A percentile compares a stretch with the other conserved stretches of the same genome.
phyloP scores from a whole-genome alignment of 2,329 filamentous ascomycete genomes.

The Microsporum audouinii region DNA sequence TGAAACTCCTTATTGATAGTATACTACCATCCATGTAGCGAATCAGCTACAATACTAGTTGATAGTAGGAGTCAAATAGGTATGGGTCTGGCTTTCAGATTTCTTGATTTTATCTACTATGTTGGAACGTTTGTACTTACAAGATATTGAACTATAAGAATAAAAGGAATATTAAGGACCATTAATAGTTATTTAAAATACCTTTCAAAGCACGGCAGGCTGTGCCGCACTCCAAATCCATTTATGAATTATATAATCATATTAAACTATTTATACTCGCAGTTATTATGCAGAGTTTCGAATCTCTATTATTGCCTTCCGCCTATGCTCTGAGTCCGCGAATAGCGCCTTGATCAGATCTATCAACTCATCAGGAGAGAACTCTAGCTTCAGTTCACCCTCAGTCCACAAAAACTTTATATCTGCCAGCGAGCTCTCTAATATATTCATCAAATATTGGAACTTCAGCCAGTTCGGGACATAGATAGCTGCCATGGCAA shows the following conservation, averaged over 20 bases:
- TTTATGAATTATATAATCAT: too few species aligned
- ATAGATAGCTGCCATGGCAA: slow-evolving; percentile 50
- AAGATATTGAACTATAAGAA: too few species aligned
- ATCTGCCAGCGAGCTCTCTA: slow-evolving; percentile 52
- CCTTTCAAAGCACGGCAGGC: too few species aligned
- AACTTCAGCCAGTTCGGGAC: slow-evolving; percentile 54
- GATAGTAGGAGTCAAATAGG: too few species aligned
- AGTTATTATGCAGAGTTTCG: slow-evolving; percentile 22
- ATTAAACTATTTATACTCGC: neutral
- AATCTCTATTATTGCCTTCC: slow-evolving; percentile 49
- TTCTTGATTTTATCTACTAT: too few species aligned
- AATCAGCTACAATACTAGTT: too few species aligned
- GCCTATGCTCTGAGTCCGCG: slow-evolving; percentile 49
- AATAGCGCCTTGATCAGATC: slow-evolving; percentile 55
- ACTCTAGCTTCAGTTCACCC: slow-evolving; percentile 52
- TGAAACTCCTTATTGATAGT: too few species aligned
- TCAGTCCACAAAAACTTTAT: slow-evolving; percentile 56
- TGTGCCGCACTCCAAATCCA: too few species aligned
- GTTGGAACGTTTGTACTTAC: too few species aligned
- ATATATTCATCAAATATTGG: slow-evolving; percentile 51
- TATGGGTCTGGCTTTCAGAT: too few species aligned
- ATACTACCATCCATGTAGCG: too few species aligned
- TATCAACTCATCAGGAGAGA: slow-evolving; percentile 49
- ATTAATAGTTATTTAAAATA: neutral
- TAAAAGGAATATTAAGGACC: too few species aligned